Evolutionary conservation across 2,329 filamentous ascomycete species (phyloP), one percentile per base, ranked within the genome.

Genomic region (Epichloe uncinata): DNA sequence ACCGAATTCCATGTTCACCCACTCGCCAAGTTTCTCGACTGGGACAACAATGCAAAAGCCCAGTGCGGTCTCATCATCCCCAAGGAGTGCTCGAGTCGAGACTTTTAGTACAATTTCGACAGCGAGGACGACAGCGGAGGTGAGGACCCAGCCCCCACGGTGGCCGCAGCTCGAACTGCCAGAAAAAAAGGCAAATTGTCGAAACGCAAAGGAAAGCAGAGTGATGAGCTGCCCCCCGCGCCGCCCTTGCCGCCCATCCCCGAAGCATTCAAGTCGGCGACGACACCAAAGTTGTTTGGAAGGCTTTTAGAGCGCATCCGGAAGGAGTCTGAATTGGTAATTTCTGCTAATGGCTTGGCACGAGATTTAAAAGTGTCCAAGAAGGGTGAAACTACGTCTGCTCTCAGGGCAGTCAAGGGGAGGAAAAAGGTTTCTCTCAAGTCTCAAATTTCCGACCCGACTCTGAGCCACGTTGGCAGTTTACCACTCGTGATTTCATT

Each of bases 31-130:
- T 55, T 62, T 8, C 52, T 67, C 11, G 55, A 61, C 6, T 56
- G 66, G 45, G 57, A 53, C 1, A 53, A 57, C 1, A 45, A 54
- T 4, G 59, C 66, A 49, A 62, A 62, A 52, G 61, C 60, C 4
- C 52, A 57, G 40, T 55, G 67, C 0, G 66, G 65, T 5, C 63
- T 68, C 40, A 53, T 68, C 22, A 50, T 68, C 22, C 65, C 65
- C 3, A 61, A 61, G 49, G 63, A 64, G 53, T 52, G 61, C 42
- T 52, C 59, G 38, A 59, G 57, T 56, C 65, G 65, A 56, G 54
- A 63, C 22, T 63, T 63, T 47, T 69, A 68, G 66, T 68, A 68
- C 50, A 56, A 62, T 55, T 57, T 66, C 54, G 64, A 68, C 57
- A 66, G 61, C 41, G 65, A 65, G 12, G 58, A 62, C 42, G 62